Evolutionary conservation across 2,329 filamentous ascomycete species (phyloP).

Genomic region (Colletotrichum godetiae): DNA sequence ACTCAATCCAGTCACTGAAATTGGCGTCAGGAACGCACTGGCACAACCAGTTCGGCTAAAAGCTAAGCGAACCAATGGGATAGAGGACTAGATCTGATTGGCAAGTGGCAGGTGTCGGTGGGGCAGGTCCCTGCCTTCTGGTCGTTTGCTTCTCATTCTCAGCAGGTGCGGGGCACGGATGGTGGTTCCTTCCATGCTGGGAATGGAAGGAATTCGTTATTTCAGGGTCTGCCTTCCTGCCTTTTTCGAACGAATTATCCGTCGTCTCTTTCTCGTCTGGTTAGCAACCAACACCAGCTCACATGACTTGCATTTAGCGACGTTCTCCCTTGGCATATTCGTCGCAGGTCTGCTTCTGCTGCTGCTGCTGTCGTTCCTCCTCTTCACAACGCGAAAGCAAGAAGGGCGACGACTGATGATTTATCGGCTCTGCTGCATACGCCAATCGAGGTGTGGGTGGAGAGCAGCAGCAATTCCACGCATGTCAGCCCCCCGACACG

Average conservation of each 20-base stretch:
- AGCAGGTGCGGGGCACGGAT: conserved; percentile 7
- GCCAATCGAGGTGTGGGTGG: conserved; percentile 29
- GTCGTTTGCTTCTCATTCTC: not conserved
- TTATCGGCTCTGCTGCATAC: not conserved
- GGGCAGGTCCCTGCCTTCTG: not conserved
- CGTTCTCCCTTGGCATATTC: not conserved
- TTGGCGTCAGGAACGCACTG: not conserved
- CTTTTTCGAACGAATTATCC: not conserved
- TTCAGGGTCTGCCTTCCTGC: conserved; percentile 5
- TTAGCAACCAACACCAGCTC: not conserved
- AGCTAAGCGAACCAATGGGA: conserved; percentile 29
- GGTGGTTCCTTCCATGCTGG: not conserved
- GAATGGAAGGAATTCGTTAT: not conserved
- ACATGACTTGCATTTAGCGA: not conserved
- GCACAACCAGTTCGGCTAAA: not conserved
- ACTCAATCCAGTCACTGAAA: not conserved
- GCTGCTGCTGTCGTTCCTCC: not conserved
- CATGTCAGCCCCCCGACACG: not conserved
- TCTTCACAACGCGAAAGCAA: not conserved
- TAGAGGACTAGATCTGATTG: not conserved
- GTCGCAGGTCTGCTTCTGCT: not conserved
- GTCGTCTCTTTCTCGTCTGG: not conserved
- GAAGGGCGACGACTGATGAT: not conserved
- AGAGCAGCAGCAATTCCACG: conserved; percentile 8
- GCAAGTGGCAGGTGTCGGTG: not conserved